phyloP scores from a whole-genome alignment of 495 filamentous ascomycete genomes.

The Rusavskia elegans region DNA sequence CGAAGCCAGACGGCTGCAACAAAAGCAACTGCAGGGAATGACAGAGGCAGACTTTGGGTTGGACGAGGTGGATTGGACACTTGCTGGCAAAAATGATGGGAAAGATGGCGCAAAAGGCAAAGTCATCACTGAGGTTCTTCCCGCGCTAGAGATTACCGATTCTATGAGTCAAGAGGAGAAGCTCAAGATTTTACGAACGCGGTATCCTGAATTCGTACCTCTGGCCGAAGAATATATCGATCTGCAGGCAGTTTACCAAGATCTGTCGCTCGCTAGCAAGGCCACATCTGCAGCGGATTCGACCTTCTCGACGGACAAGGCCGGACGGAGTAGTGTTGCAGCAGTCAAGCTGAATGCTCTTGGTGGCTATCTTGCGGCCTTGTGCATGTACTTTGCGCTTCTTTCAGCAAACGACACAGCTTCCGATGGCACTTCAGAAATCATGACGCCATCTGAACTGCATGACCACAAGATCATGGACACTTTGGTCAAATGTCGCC shows the following conservation, averaged over 20 bases:
- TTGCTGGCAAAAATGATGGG: slow-evolving; percentile 24
- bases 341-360: slow-evolving; percentile 60
- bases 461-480: slow-evolving; percentile 83
- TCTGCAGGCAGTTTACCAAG: slow-evolving; percentile 46
- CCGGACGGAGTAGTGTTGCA: slow-evolving; percentile 22
- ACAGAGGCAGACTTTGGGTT: slow-evolving; percentile 83
- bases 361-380: slow-evolving; percentile 65
- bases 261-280: slow-evolving; percentile 40
- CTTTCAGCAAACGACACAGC: slow-evolving; percentile 55
- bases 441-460: slow-evolving; percentile 53
- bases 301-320: not conserved
- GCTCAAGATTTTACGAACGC: slow-evolving; percentile 53
- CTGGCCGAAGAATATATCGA: slow-evolving; percentile 64
- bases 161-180: slow-evolving; percentile 64
- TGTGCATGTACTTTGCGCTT: slow-evolving; percentile 89
- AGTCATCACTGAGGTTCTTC: slow-evolving; percentile 66
- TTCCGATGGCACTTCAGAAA: slow-evolving; percentile 26
- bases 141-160: slow-evolving; percentile 63
- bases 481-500: slow-evolving; percentile 59
- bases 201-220: slow-evolving; percentile 85
- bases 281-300: slow-evolving; percentile 27
- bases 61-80: slow-evolving; percentile 71
- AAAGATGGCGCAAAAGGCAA: slow-evolving; percentile 25
- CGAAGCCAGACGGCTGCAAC: slow-evolving; percentile 72
- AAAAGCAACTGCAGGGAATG: slow-evolving; percentile 76